Evolutionary conservation across 1,139 yeast genomes (phyloP).

Genomic region (Candida pseudoviswanathii): DNA sequence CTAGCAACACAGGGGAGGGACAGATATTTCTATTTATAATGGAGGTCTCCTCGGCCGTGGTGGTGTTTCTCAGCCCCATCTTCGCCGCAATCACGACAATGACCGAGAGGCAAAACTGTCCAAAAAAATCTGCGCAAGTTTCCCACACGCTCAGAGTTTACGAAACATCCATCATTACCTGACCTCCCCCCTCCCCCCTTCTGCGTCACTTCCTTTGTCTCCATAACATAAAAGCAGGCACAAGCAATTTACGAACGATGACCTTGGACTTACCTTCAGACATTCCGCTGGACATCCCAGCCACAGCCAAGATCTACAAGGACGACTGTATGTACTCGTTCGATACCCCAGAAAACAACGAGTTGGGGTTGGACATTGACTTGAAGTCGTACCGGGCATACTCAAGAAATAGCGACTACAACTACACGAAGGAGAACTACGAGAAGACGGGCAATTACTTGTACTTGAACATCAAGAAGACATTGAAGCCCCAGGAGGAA

Average conservation of each 20-base stretch:
- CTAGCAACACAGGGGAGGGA: neutral
- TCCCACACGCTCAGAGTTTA: too few relatives aligned
- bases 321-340: slow-evolving; percentile 86
- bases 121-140: too few relatives aligned
- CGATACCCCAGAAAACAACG: slow-evolving; percentile 65
- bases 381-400: slow-evolving; percentile 66
- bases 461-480: slow-evolving; percentile 58
- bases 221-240: neutral
- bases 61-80: too few relatives aligned
- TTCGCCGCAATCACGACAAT: too few relatives aligned
- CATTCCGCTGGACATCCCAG: slow-evolving; percentile 22
- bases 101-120: too few relatives aligned
- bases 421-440: slow-evolving; percentile 59
- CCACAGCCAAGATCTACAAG: slow-evolving; percentile 53
- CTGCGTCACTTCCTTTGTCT: neutral
- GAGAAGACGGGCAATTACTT: slow-evolving; percentile 52
- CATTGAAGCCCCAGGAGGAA: slow-evolving; percentile 40
- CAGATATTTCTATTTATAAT: neutral
- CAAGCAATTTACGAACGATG: slow-evolving; percentile 6
- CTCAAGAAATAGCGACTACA: slow-evolving; percentile 46
- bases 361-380: slow-evolving; percentile 72
- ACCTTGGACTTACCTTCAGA: slow-evolving; percentile 23
- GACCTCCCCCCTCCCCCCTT: neutral
- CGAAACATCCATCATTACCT: too few relatives aligned
- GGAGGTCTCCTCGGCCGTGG: too few relatives aligned